phyloP scores from a whole-genome alignment of 192 early-diverging fungal genomes.

The Anaeromyces robustus region DNA sequence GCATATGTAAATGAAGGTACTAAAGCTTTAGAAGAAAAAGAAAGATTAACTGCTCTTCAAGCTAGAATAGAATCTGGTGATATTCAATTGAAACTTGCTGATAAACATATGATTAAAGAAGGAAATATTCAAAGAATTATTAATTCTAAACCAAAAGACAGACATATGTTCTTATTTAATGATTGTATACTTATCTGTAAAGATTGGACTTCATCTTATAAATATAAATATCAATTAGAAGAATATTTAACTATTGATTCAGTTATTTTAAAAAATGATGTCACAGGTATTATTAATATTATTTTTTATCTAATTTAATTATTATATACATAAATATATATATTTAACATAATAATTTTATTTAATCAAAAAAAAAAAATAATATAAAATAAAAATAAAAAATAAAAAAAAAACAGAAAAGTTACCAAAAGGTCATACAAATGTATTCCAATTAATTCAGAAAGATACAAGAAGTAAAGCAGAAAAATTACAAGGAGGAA shows the following conservation, averaged over 20 bases:
- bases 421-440: conserved; percentile 10
- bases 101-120: conserved; percentile 27
- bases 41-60: conserved; percentile 18
- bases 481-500: not conserved
- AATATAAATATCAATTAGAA: conserved; percentile 7
- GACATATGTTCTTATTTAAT: conserved; percentile 25
- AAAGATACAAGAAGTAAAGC: not conserved
- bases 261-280: conserved; percentile 11
- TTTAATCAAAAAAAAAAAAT: too few species aligned
- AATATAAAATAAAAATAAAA: too few species aligned
- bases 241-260: conserved; percentile 1
- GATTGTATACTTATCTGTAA: conserved; percentile 30
- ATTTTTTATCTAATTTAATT: not conserved
- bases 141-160: conserved; percentile 20
- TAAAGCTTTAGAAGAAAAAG: conserved; percentile 23
- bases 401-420: conserved; percentile 10
- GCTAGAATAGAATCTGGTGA: conserved; percentile 7
- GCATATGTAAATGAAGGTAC: conserved; percentile 34
- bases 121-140: conserved; percentile 12
- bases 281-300: conserved; percentile 6
- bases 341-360: too few species aligned
- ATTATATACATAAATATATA: too few species aligned
- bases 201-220: conserved; percentile 1
- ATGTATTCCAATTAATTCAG: conserved; percentile 8
- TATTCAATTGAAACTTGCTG: conserved; percentile 14